Evolutionary conservation across 164 flowering plant species (phyloP), one percentile per base, ranked within the genome.

Genomic region (Magnolia officinalis): DNA sequence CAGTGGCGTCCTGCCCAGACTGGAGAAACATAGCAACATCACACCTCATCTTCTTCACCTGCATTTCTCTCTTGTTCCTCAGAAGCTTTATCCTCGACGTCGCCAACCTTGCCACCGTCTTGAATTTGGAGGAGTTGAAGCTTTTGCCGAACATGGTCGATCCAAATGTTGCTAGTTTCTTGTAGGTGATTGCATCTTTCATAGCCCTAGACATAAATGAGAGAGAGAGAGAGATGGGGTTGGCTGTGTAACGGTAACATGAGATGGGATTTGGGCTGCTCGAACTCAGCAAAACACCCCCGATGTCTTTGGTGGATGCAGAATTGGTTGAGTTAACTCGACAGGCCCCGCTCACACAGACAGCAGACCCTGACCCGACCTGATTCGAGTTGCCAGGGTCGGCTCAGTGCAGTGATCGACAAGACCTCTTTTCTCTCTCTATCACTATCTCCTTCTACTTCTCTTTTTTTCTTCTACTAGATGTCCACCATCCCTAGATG

Each of bases 71-170:
- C 89, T 96, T 96, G 87, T 96, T 94, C 87, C 95, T 90, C 83
- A 96, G 86, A n/a, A 96, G 88, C 89, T 96, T 96, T 31, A 96
- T 91, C 88, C 98, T 89, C 59, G 97, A 96, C 74, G 87, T 88
- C 24, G 93, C 88, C 91, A 96, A 87, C 82, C 89, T 92, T 78
- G 97, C 92, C 86, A 86, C 87, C 13, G 96, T 92, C 79, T 96
- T 96, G 83, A 97, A 94, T 92, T 92, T 91, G 64, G 98, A 91
- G 74, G 95, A 83, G 70, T 87, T 92, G 89, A 94, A 94, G 82
- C 90, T 82, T 1, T 80, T 74, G 68, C 88, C 74, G 75, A 92
- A 86, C 75, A 91, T 67, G 16, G 91, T 83, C 61, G 83, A 70
- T 24, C 80, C 80, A 70, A 87, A 70, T 81, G 77, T 86, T 87